phyloP scores from a whole-genome alignment of 2,329 filamentous ascomycete genomes.

The Fulvia fulva region DNA sequence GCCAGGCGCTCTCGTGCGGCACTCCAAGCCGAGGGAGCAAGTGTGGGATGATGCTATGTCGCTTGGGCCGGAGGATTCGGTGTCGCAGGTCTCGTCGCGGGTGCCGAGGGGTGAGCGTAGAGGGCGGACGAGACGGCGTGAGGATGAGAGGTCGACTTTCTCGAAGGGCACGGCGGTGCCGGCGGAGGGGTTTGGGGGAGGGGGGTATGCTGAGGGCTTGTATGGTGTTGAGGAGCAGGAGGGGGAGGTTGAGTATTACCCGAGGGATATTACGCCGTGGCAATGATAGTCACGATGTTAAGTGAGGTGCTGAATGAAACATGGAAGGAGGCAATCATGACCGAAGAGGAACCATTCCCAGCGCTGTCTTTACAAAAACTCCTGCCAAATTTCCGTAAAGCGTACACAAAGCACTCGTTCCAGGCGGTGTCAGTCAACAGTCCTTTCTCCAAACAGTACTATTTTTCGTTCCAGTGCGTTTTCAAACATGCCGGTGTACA shows the following conservation, averaged over 20 bases:
- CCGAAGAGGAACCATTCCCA: background rate
- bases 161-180: background rate
- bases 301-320: too few species aligned
- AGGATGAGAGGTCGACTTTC: background rate
- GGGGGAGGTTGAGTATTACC: background rate
- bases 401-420: background rate
- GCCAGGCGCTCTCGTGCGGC: background rate
- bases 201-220: background rate
- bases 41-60: conserved; percentile 1
- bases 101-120: background rate
- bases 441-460: background rate
- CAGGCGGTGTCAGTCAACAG: conserved; percentile 1
- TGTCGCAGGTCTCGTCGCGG: conserved; percentile 16
- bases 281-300: background rate
- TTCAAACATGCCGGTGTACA: background rate
- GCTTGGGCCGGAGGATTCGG: conserved; percentile 17
- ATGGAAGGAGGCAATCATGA: background rate
- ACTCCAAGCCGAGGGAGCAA: background rate
- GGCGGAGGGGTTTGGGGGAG: background rate
- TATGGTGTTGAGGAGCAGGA: background rate
- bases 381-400: background rate
- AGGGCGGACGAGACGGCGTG: conserved; percentile 6
- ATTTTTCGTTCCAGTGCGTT: background rate
- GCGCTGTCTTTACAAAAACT: background rate
- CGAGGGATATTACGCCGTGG: conserved; percentile 12